These are phyloP conservation scores for Thermochaetoides thermophila DNA, from an alignment of 495 filamentous ascomycete species.

Conservation along the genomic window DNA sequence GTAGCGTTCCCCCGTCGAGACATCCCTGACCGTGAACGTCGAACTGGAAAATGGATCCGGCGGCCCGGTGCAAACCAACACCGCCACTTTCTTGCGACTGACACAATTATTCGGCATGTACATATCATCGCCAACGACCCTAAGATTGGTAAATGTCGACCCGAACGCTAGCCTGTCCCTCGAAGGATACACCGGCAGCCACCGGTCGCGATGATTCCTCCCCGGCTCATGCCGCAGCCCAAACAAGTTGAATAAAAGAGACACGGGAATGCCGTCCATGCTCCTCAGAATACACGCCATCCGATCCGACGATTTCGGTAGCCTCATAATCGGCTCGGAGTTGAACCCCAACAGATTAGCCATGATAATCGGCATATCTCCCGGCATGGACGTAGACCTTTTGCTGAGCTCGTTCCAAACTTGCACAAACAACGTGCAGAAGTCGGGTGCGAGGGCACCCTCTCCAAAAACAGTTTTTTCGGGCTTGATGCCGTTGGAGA, in stretches of 20 bases:
- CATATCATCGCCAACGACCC: slow-evolving; percentile 6
- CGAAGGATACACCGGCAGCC: slow-evolving; percentile 11
- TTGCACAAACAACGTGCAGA: slow-evolving; percentile 12
- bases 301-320: slow-evolving; percentile 9
- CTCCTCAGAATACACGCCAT: slow-evolving; percentile 11
- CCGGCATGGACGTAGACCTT: slow-evolving; percentile 7
- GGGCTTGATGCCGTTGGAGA: slow-evolving; percentile 9
- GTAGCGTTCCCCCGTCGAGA: slow-evolving; percentile 4
- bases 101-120: slow-evolving; percentile 12
- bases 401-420: slow-evolving; percentile 14
- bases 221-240: slow-evolving; percentile 7
- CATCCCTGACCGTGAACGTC: slow-evolving; percentile 6
- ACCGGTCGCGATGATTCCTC: slow-evolving; percentile 9
- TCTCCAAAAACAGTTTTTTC: background rate
- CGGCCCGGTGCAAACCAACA: slow-evolving; percentile 9
- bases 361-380: slow-evolving; percentile 12
- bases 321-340: slow-evolving; percentile 5
- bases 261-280: slow-evolving; percentile 11
- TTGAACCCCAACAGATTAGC: slow-evolving; percentile 12
- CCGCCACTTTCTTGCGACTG: slow-evolving; percentile 8
- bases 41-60: slow-evolving; percentile 5
- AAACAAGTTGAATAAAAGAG: slow-evolving; percentile 9
- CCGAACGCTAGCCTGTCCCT: slow-evolving; percentile 6
- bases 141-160: slow-evolving; percentile 8
- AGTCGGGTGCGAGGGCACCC: slow-evolving; percentile 4